Percentiles rank a stretch among this genome's conserved stretches.
Conservation (phyloP, 2,329 filamentous ascomycete species). For the Pseudocercospora musae region DNA sequence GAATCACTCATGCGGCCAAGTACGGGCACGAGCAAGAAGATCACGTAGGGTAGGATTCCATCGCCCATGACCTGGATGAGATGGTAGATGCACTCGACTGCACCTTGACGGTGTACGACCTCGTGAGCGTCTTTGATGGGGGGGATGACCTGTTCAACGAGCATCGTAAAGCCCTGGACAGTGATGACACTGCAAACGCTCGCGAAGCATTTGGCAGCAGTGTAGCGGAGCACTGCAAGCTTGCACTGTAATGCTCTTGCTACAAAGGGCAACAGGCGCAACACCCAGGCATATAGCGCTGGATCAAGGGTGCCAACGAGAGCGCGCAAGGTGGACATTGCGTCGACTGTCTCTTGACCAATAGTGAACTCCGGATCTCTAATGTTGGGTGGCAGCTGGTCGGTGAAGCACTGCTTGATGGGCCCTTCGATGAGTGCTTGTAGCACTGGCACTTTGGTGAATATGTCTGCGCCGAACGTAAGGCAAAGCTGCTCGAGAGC, state of each 20-base stretch:
- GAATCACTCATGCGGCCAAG: conserved; percentile 98
- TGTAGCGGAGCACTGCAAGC: conserved; percentile 90
- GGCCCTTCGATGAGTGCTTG: conserved; percentile 77
- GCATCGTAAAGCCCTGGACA: conserved; percentile 89
- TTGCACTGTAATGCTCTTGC: conserved; percentile 83
- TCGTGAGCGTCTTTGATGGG: conserved; percentile 89
- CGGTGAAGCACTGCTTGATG: conserved; percentile 69
- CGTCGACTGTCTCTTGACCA: conserved; percentile 91
- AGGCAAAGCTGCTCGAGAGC: conserved; percentile 82
- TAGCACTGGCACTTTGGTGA: conserved; percentile 82
- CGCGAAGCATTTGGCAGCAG: conserved; percentile 93
- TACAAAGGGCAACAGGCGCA: conserved; percentile 78
- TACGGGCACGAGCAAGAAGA: conserved; percentile 96
- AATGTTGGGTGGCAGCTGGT: conserved; percentile 66
- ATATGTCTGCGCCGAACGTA: conserved; percentile 72
- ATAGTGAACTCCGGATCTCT: conserved; percentile 69
- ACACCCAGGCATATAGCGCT: conserved; percentile 73
- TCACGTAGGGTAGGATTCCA: conserved; percentile 91
- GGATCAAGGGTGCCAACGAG: conserved; percentile 84
- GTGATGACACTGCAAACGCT: conserved; percentile 97
- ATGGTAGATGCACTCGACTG: conserved; percentile 93
- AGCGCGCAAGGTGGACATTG: conserved; percentile 85
- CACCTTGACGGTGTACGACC: conserved; percentile 83
- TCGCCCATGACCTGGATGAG: conserved; percentile 98
- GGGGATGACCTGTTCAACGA: conserved; percentile 89